Evolutionary conservation across 2,329 filamentous ascomycete species (phyloP), one percentile per base, ranked within the genome.

Genomic region (Botrytis sinoallii): DNA sequence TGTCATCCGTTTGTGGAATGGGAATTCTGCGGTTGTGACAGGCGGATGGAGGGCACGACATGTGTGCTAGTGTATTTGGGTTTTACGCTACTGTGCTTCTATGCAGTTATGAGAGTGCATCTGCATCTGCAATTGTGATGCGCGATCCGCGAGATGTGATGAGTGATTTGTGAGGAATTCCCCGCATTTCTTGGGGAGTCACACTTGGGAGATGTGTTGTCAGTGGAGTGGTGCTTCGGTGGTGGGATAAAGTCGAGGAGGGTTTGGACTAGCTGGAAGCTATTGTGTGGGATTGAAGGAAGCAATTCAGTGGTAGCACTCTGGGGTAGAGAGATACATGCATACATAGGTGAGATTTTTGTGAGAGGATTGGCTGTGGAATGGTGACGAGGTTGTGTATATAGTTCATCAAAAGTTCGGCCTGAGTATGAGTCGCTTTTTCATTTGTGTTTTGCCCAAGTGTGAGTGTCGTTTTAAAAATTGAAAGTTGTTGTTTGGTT

Each of bases 1-100:
- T 20, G n/a, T 4, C 9, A 9, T 52, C 8, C 8, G 9, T 10
- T 40, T 32, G 65, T 67, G 35, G 48, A 32, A 52, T 25, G 5
- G n/a, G 8, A 14, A 22, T 52, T n/a, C 38, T 12, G 12, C 52
- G 14, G 1, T 16, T 25, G n/a, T 4, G 6, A 29, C 0, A 1
- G 7, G 6, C 9, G 6, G n/a, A 64, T 44, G 18, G 16, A 7
- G 16, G 16, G 1, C 25, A 40, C 32, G 25, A 40, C 32, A 55
- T 66, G 7, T 35, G 22, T 20, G 18, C 8, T 57, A 42, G 40
- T 38, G 29, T 9, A 5, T 32, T 55, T 18, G 40, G 14, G 10
- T 44, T 25, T 4, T n/a, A 35, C 1, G 48, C 12, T n/a, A 25
- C 6, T 4, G 18, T 42, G 20, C 1, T 44, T 5, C 25, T 5